phyloP scores from a whole-genome alignment of 208 protist species.

The Balamuthia mandrillaris region DNA sequence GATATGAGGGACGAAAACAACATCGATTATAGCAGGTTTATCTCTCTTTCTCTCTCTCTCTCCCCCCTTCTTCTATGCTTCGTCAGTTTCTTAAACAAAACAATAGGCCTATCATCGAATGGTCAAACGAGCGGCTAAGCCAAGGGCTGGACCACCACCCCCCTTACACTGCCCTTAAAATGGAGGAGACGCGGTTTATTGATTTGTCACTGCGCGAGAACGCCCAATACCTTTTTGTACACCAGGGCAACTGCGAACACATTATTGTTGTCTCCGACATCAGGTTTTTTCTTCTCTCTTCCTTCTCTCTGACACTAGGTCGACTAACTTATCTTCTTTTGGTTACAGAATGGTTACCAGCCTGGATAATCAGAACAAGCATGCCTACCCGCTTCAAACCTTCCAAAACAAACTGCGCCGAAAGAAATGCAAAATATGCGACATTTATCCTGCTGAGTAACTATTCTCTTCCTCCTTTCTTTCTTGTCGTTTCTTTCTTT shows the following conservation, averaged over 20 bases:
- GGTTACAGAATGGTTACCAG: conserved; percentile 11
- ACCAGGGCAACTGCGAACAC: conserved; percentile 61
- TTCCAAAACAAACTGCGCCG: conserved; percentile 56
- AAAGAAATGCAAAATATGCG: conserved; percentile 65
- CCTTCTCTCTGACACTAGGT: not conserved
- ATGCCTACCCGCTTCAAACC: conserved; percentile 48
- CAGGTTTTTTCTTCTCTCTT: not conserved
- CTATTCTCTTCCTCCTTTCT: conserved; percentile 7
- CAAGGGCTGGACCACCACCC: not conserved
- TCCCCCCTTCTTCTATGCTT: not conserved
- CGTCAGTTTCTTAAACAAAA: not conserved
- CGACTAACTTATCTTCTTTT: not conserved
- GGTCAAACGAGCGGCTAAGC: not conserved
- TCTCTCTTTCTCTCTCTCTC: not conserved
- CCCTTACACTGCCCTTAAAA: conserved; percentile 11
- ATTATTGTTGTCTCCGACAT: conserved; percentile 53
- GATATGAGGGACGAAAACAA: conserved; percentile 45
- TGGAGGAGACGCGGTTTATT: conserved; percentile 54
- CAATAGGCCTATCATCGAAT: not conserved
- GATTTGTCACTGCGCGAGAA: conserved; percentile 50
- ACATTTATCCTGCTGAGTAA: conserved; percentile 65
- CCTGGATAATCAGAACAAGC: conserved; percentile 11
- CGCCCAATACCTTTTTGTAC: conserved; percentile 56
- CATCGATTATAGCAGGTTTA: conserved; percentile 51
- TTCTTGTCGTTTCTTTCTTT: not conserved